phyloP scores from a whole-genome alignment of 257 asterid genomes.

The Nicotiana noctiflora region DNA sequence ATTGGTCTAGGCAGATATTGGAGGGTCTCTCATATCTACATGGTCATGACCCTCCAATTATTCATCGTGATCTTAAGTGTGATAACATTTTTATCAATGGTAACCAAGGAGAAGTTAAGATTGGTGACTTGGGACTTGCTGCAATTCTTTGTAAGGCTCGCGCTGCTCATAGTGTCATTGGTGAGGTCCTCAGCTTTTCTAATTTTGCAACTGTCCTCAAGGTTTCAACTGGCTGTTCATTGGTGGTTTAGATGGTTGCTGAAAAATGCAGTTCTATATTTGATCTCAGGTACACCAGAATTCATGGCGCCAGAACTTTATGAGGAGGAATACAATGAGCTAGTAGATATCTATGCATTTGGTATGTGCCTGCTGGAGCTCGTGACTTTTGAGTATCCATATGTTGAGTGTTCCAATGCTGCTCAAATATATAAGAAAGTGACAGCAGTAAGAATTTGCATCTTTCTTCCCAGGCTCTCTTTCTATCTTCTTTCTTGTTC shows the following conservation, averaged over 20 bases:
- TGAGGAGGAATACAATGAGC: constrained; percentile 93
- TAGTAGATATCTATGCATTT: constrained; percentile 89
- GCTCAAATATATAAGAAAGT: constrained; percentile 96
- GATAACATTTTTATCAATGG: constrained; percentile 91
- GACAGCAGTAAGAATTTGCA: constrained; percentile 55
- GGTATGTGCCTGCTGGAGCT: constrained; percentile 97
- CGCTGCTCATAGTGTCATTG: constrained; percentile 94
- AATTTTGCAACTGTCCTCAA: background rate
- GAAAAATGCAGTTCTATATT: constrained; percentile 8
- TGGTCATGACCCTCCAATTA: constrained; percentile 90
- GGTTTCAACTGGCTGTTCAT: background rate
- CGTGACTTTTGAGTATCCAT: constrained; percentile 92
- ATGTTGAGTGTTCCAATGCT: constrained; percentile 80
- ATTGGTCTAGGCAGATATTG: constrained; percentile 89
- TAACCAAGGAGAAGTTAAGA: constrained; percentile 92
- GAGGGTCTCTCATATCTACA: constrained; percentile 94
- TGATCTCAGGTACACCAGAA: constrained; percentile 76
- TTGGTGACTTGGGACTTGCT: constrained; percentile 93
- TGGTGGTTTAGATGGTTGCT: background rate
- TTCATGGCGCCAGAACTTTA: constrained; percentile 97
- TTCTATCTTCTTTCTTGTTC: background rate
- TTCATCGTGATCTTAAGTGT: constrained; percentile 88
- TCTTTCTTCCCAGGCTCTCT: constrained; percentile 6
- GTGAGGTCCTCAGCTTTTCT: constrained; percentile 29
- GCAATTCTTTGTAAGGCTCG: constrained; percentile 81